A percentile compares a stretch with the other conserved stretches of the same genome.
Conservation (phyloP, 2,329 filamentous ascomycete species). For the Penicillium brevicompactum region DNA sequence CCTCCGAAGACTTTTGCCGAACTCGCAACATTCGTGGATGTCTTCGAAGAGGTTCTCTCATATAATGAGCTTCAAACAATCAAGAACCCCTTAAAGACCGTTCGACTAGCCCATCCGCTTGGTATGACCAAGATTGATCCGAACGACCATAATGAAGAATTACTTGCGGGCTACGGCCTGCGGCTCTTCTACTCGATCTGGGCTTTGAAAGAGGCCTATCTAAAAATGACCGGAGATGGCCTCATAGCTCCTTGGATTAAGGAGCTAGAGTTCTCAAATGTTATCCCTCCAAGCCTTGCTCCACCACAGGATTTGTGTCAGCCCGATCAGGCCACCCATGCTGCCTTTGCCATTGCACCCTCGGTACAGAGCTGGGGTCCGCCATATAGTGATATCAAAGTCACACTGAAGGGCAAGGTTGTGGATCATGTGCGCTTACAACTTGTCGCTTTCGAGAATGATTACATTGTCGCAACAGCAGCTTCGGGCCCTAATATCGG, state of each 20-base stretch:
- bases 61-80: constrained; percentile 58
- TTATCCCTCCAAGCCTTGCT: constrained; percentile 50
- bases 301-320: background rate
- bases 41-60: constrained; percentile 63
- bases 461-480: constrained; percentile 62
- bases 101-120: constrained; percentile 12
- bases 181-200: constrained; percentile 66
- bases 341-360: background rate
- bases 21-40: constrained; percentile 60
- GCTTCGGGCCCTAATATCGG: constrained; percentile 18
- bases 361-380: constrained; percentile 34
- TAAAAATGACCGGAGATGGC: constrained; percentile 67
- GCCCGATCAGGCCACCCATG: background rate
- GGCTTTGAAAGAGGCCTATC: constrained; percentile 67
- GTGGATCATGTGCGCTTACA: constrained; percentile 59
- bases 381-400: constrained; percentile 48
- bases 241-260: constrained; percentile 63
- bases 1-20: constrained; percentile 52
- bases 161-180: constrained; percentile 55
- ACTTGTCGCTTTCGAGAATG: constrained; percentile 59
- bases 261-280: constrained; percentile 62
- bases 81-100: constrained; percentile 42
- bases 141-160: constrained; percentile 10
- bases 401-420: constrained; percentile 50
- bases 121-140: constrained; percentile 15